Evolutionary conservation across 768 basidiomycete species (phyloP).

Genomic region (Sarcomyxa edulis): DNA sequence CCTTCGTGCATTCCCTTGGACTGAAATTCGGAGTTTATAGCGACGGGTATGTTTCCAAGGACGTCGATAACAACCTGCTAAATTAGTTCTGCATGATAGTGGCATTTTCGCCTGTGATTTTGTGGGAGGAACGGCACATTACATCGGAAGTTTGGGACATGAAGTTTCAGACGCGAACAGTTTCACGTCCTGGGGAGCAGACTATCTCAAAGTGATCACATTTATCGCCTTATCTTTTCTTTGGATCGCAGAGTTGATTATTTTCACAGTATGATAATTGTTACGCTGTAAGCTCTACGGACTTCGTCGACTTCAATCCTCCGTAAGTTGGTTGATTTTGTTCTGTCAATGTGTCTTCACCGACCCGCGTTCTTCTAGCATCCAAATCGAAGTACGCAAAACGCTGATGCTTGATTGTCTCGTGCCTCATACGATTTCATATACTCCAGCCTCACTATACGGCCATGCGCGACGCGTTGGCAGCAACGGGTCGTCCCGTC

Average conservation of each 20-base stretch:
- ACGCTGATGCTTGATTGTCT: background rate
- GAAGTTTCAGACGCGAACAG: slow-evolving; percentile 41
- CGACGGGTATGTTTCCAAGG: slow-evolving; percentile 21
- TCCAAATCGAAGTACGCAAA: slow-evolving; percentile 28
- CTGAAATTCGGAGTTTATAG: slow-evolving; percentile 70
- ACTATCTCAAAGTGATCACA: slow-evolving; percentile 32
- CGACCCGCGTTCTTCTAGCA: slow-evolving; percentile 1
- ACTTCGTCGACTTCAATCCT: slow-evolving; percentile 41
- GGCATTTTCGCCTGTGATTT: slow-evolving; percentile 40
- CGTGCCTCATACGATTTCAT: slow-evolving; percentile 2
- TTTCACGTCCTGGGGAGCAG: slow-evolving; percentile 46
- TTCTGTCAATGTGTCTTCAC: background rate
- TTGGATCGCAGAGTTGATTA: background rate
- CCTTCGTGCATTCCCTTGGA: slow-evolving; percentile 17
- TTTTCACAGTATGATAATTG: slow-evolving; percentile 40
- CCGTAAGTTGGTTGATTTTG: slow-evolving; percentile 29
- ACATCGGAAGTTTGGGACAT: slow-evolving; percentile 39
- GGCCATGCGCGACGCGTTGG: slow-evolving; percentile 42
- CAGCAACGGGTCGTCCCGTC: slow-evolving; percentile 37
- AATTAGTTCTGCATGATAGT: slow-evolving; percentile 14
- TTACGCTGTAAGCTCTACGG: slow-evolving; percentile 37
- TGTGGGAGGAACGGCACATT: slow-evolving; percentile 38
- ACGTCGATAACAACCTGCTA: background rate
- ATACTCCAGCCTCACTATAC: slow-evolving; percentile 32
- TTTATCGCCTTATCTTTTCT: slow-evolving; percentile 2